Evolutionary conservation across 352 stramenopile species (phyloP), one percentile per base, ranked within the genome.

Genomic region (Pythium coloratum): DNA sequence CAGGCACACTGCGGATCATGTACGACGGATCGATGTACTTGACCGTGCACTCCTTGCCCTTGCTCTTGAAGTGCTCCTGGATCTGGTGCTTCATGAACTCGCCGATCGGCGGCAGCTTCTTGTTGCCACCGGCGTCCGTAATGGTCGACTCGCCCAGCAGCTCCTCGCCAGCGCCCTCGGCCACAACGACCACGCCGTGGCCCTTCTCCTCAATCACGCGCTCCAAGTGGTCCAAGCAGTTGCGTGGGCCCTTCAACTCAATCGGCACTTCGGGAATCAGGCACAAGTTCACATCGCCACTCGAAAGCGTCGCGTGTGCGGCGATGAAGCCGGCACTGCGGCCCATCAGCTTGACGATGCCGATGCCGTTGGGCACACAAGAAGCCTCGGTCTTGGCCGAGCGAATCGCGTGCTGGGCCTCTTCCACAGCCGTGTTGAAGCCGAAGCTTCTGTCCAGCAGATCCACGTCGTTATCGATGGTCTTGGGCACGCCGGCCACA

Each of bases 401-500:
- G 16, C 86, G 87, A 70, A 99, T 98, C 24, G 96, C 95, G 32
- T 76, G 79, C 80, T 98, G 93, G 18, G 95, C 95, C 67, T 98
- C 96, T 80, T 99, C 96, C 1, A 99, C 97, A 6, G 97, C 89
- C 32, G 95, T 98, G 66, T 97, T 92, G 76, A 99, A 99, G 49
- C 97, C 97, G 72, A 99, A 99, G 44, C 91, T 98, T 56, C 96
- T 94, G 76, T 99, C 97, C 61, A 99, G 93, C 58, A 99, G 87
- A 71, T 98, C 97, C 54, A 99, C 94, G 78, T 99, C 97, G 77
- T 99, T 99, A 85, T 99, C 97, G 65, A 99, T 99, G 4, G 97
- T 99, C 86, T 99, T 99, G 24, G 97, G 97, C 69, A 99, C 96
- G 62, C 97, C 96, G 24, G 95, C 95, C 16, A 99, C 92, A 8